Percentiles rank a stretch among this genome's conserved stretches.
Conservation (phyloP, 345 rosid species). For the Eucalyptus erythrocorys region DNA sequence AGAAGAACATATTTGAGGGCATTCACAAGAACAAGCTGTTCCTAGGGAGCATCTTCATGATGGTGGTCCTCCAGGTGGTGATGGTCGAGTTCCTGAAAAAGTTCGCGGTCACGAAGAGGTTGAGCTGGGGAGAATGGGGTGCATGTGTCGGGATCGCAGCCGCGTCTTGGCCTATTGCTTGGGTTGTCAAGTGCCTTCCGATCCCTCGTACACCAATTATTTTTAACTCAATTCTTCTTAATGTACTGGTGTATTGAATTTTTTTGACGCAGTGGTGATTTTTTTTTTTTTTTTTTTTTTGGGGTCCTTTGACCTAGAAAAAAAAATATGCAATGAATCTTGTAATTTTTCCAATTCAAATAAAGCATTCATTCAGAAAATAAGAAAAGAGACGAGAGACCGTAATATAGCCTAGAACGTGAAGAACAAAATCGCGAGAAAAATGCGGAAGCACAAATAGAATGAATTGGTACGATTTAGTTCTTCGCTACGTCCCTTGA, state of each 20-base stretch:
- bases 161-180: slow-evolving; percentile 63
- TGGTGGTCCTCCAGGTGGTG: neutral
- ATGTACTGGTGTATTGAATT: neutral
- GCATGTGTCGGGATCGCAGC: slow-evolving; percentile 43
- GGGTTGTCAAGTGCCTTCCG: slow-evolving; percentile 43
- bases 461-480: too few species aligned
- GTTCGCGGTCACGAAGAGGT: slow-evolving; percentile 53
- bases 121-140: slow-evolving; percentile 36
- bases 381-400: too few species aligned
- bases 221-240: too few species aligned
- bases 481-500: too few species aligned
- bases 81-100: slow-evolving; percentile 38
- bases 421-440: too few species aligned
- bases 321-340: too few species aligned
- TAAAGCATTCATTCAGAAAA: accelerated
- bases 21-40: neutral
- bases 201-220: slow-evolving; percentile 27
- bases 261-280: neutral
- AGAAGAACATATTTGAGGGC: too few species aligned
- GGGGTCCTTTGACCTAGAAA: too few species aligned
- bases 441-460: too few species aligned
- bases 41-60: neutral
- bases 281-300: too few species aligned
- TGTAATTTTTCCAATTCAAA: too few species aligned
- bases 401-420: too few species aligned